Evolutionary conservation across 352 stramenopile genomes (phyloP), one percentile per base, ranked within the genome.

Genomic region (Phytopythium ostracodes): DNA sequence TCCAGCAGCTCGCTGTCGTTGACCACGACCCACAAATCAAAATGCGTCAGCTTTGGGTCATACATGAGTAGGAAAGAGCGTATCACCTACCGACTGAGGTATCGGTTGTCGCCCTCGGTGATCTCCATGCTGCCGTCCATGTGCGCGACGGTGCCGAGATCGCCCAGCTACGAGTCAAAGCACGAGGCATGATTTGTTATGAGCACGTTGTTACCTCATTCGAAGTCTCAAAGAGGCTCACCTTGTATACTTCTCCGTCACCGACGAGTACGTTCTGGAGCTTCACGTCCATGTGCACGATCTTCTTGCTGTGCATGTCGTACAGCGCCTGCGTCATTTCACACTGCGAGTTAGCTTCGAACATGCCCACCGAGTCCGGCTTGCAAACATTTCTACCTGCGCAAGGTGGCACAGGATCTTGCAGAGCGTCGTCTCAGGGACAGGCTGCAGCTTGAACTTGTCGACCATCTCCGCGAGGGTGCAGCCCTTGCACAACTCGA

Each of bases 271-370:
- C 76, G 66, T 96, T 96, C 62, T 90, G 83, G 12, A 93, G 64
- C 66, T 96, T 96, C 53, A 96, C 81, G 63, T 96, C 87, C 83
- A 96, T 90, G 64, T 96, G 87, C 24, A 92, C 87, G 65, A 96
- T 91, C 59, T 91, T 87, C 61, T 83, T 81, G 33, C 66, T 77
- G 68, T 96, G 87, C 75, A 96, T 88, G 56, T 94, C 84, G n/a
- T 79, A 73, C 36, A 96, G 71, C 31, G 79, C 87, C 69, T 89
- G 47, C 25, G 47, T 36, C 47, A 25, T 9, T 12, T 22, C 24
- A 12, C 25, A 4, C 44, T 25, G 25, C 2, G 40, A 43, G 46
- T 24, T n/a, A 29, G 56, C 22, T 33, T 56, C 38, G 49, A 33
- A 49, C n/a, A n/a, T n/a, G n/a, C 33, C 44, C 10, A 27, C 10